phyloP scores from a whole-genome alignment of 2,329 filamentous ascomycete species.

The Pseudogymnoascus sp. region DNA sequence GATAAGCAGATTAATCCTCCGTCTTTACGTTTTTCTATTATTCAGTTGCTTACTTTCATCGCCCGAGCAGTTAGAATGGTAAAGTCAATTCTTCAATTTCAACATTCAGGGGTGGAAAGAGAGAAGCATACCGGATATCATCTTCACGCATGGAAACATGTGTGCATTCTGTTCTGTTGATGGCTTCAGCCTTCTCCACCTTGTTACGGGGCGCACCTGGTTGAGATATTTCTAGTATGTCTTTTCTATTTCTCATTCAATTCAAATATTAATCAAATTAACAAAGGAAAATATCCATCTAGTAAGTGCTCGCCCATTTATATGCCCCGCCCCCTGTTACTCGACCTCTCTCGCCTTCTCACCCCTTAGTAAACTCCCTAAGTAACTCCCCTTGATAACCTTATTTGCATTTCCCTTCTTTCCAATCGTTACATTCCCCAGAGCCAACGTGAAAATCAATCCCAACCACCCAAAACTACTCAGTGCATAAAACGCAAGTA shows the following conservation, averaged over 20 bases:
- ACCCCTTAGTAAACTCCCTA: not conserved
- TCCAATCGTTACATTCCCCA: conserved; percentile 46
- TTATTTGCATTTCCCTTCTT: conserved; percentile 20
- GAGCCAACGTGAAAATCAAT: conserved; percentile 33
- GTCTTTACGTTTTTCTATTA: not conserved
- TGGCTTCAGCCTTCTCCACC: not conserved
- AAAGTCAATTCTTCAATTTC: no score
- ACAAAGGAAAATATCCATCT: not conserved
- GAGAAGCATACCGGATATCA: not conserved
- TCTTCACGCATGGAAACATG: not conserved
- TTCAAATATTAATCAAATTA: not conserved
- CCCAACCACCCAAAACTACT: conserved; percentile 47
- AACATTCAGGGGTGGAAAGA: not conserved
- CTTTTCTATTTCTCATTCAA: not conserved
- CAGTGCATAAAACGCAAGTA: conserved; percentile 56
- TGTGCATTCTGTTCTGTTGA: not conserved
- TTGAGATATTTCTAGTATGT: not conserved
- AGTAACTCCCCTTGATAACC: not conserved
- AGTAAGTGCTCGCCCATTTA: not conserved
- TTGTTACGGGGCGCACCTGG: not conserved
- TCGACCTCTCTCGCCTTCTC: not conserved
- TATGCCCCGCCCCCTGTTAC: not conserved
- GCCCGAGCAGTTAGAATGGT: no score
- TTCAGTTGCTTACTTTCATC: no score
- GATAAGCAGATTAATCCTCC: not conserved